Base-by-base conservation (phyloP, 1,284 basidiomycete species). In the Anthracocystis setariae region DNA sequence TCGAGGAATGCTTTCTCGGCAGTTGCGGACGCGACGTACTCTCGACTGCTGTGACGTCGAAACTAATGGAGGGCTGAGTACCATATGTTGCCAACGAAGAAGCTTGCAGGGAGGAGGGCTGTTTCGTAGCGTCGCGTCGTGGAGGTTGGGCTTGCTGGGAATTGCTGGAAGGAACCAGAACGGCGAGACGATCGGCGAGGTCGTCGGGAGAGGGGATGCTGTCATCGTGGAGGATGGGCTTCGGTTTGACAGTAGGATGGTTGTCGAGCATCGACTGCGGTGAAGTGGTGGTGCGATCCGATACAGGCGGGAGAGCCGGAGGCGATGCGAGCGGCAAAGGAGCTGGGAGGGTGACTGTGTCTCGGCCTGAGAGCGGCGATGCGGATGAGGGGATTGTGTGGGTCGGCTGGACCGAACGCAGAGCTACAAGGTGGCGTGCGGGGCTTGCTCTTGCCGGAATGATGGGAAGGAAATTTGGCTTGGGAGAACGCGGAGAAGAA, bases 361-460 rank as follows among this genome's bases (percentile, higher is more conserved):
- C 29, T 29, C 29, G 29, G 5, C 29, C 29, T 29, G 29, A 29
- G 5, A n/a, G 35, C 8, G 35, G 35, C 17, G 35, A 37, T 13
- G n/a, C 13, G 12, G 60, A 52, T 4, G 60, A 62, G 17, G 62
- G 62, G 1, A 65, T 37, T 9, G 66, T 63, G 25, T 54, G 55
- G 8, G 29, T 43, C 23, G 66, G 66, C 7, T 49, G 59, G 2
- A 69, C 55, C 5, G 60, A 59, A 15, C 60, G 55, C 21, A 69
- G 52, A 7, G 66, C 60, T 29, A 69, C 18, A 12, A 63, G 51
- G 25, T 69, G 66, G 15, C 35, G 57, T 7, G 25, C 32, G 8
- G 46, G 51, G 15, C 46, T 33, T 5, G 45, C 29, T 15, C 39
- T 25, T 13, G 33, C 4, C 0, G 52, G 39, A 27, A 29, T 29